A percentile compares a stretch with the other conserved stretches of the same genome.
phyloP scores from a whole-genome alignment of 2,329 filamentous ascomycete genomes.

The Biscogniauxia sp. region DNA sequence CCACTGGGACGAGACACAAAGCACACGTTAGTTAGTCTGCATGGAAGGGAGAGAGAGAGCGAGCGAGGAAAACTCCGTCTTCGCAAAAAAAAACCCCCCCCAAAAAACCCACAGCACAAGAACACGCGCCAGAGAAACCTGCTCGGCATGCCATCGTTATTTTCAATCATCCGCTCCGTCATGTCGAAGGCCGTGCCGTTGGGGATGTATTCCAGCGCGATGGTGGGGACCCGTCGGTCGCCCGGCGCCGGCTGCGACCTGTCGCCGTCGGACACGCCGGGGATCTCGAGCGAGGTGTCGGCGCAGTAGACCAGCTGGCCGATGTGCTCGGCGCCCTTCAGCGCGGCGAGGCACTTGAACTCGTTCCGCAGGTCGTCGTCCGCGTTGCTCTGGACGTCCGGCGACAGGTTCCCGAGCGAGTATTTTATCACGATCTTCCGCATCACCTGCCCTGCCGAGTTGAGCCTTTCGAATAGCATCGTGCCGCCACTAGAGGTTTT shows the following conservation, averaged over 20 bases:
- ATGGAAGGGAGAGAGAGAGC: neutral
- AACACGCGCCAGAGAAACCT: slow-evolving; percentile 18
- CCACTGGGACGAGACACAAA: slow-evolving; percentile 1
- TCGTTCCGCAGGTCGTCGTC: slow-evolving; percentile 13
- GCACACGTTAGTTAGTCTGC: neutral
- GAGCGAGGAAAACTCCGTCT: neutral
- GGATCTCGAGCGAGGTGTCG: slow-evolving; percentile 3
- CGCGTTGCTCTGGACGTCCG: slow-evolving; percentile 1
- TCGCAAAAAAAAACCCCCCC: too few relatives aligned
- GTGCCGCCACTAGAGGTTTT: slow-evolving; percentile 1
- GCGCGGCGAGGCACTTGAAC: slow-evolving; percentile 1
- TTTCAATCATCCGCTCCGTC: neutral
- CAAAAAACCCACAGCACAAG: slow-evolving; percentile 25
- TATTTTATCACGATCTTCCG: slow-evolving; percentile 13
- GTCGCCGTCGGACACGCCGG: neutral
- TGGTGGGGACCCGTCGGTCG: slow-evolving; percentile 3
- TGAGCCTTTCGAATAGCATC: slow-evolving; percentile 3
- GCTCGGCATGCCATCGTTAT: slow-evolving; percentile 3
- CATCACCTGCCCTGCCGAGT: neutral
- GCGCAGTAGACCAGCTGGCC: slow-evolving; percentile 5
- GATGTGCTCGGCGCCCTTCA: slow-evolving; percentile 14
- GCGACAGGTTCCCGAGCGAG: slow-evolving; percentile 3
- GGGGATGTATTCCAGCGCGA: slow-evolving; percentile 13
- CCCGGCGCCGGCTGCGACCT: neutral
- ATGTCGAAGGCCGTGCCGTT: slow-evolving; percentile 1